phyloP scores from a whole-genome alignment of 2,329 filamentous ascomycete genomes.

The Neonectria faginata region DNA sequence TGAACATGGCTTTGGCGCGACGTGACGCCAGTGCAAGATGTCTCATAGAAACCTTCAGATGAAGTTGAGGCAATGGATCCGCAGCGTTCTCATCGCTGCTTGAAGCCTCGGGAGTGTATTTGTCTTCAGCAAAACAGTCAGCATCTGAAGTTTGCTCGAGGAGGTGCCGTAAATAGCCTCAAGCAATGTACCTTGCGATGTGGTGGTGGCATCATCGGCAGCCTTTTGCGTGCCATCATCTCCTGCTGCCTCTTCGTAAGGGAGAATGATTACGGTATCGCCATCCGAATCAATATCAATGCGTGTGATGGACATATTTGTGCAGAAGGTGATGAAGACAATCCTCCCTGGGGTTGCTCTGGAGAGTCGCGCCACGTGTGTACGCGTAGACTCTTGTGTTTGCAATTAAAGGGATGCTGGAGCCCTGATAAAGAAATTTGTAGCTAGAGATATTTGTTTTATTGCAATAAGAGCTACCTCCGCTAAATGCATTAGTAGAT shows the following conservation, averaged over 20 bases:
- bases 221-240: background rate
- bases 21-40: constrained; percentile 14
- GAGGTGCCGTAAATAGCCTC: background rate
- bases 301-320: background rate
- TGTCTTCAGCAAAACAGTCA: background rate
- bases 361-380: background rate
- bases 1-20: constrained; percentile 16
- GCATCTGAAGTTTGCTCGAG: background rate
- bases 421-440: background rate
- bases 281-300: constrained; percentile 9
- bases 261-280: background rate
- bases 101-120: background rate
- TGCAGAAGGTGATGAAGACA: background rate
- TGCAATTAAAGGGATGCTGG: too few relatives aligned
- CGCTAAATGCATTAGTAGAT: too few relatives aligned
- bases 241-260: background rate
- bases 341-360: too few relatives aligned
- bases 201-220: background rate
- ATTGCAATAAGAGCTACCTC: too few relatives aligned
- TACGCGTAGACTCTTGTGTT: background rate
- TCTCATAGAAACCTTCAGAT: constrained; percentile 19
- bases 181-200: background rate
- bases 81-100: too few relatives aligned
- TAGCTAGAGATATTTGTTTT: too few relatives aligned
- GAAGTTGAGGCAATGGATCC: background rate